Evolutionary conservation across 257 asterid species (phyloP), one percentile per base, ranked within the genome.

Genomic region (Ehretia macrophylla): DNA sequence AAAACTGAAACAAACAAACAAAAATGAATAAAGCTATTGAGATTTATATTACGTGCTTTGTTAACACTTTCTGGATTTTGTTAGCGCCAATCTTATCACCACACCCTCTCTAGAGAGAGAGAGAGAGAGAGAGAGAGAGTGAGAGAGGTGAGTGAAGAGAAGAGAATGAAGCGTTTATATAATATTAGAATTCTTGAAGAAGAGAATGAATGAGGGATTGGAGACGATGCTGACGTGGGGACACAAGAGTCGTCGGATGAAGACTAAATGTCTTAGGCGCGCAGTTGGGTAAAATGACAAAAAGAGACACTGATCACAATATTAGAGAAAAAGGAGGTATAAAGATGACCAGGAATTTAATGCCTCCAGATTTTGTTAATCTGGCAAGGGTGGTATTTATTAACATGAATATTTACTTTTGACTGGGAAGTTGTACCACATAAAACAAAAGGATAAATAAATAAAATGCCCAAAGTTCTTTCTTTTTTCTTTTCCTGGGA

Each of bases 161-260:
- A 42, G 47, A 42, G 8, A 14, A 42, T 10, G 47, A 42, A 42
- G 47, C 4, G 47, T 42, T 42, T 38, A 11, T 38, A 38, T 38
- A n/a, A n/a, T n/a, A n/a, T n/a, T n/a, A n/a, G n/a, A n/a, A n/a
- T n/a, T n/a, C n/a, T n/a, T n/a, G n/a, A n/a, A n/a, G n/a, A n/a
- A n/a, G n/a, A n/a, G n/a, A n/a, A 38, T 5, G 11, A 38, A 38
- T 5, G 11, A 14, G 22, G 20, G 63, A 52, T 13, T 38, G 63
- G 40, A 42, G 63, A 58, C 63, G 63, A 42, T 58, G 53, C 63
- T 58, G 63, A 58, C 39, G n/a, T 58, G 63, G 63, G 19, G 8
- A 4, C 2, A 40, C 14, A 14, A 19, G 16, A 32, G 16, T 21
- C 13, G 45, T 58, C 14, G 10, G 38, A 44, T 14, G 11, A 12